Evolutionary conservation across 495 filamentous ascomycete genomes (phyloP).

Genomic region (Melanomma pulvis-pyrius): DNA sequence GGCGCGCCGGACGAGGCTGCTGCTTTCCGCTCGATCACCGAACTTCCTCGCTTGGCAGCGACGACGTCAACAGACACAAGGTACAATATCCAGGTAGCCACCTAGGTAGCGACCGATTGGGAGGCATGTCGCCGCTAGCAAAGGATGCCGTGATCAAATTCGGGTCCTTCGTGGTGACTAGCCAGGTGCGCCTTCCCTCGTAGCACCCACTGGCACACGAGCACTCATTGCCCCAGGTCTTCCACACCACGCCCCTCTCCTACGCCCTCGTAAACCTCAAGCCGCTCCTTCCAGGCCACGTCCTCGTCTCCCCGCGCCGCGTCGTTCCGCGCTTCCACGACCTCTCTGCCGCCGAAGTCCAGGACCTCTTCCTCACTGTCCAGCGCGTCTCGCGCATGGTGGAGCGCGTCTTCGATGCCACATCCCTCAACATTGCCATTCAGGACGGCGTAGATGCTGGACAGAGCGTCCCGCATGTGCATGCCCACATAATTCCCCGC

Average conservation of each 20-base stretch:
- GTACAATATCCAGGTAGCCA: no score
- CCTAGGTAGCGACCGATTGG: neutral
- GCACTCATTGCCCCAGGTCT: slow-evolving; percentile 47
- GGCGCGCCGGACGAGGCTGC: neutral
- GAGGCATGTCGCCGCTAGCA: slow-evolving; percentile 34
- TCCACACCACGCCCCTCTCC: slow-evolving; percentile 75
- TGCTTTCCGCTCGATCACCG: neutral
- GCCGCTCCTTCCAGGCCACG: slow-evolving; percentile 89
- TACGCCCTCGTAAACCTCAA: slow-evolving; percentile 94
- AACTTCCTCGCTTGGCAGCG: neutral
- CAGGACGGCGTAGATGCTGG: slow-evolving; percentile 90
- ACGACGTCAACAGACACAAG: no score
- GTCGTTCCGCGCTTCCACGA: slow-evolving; percentile 73
- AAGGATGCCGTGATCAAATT: slow-evolving; percentile 38
- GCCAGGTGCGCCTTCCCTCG: slow-evolving; percentile 29
- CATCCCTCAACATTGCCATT: slow-evolving; percentile 82
- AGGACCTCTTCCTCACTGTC: slow-evolving; percentile 83
- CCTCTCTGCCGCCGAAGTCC: slow-evolving; percentile 70
- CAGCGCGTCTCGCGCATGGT: slow-evolving; percentile 79
- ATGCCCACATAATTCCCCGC: slow-evolving; percentile 90
- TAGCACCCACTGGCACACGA: neutral
- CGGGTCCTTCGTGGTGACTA: slow-evolving; percentile 38
- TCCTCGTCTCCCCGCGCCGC: slow-evolving; percentile 73
- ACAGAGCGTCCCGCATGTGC: slow-evolving; percentile 88
- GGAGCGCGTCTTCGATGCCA: slow-evolving; percentile 63